Conservation (phyloP, 495 filamentous ascomycete species). For the Talaromyces adpressus region DNA sequence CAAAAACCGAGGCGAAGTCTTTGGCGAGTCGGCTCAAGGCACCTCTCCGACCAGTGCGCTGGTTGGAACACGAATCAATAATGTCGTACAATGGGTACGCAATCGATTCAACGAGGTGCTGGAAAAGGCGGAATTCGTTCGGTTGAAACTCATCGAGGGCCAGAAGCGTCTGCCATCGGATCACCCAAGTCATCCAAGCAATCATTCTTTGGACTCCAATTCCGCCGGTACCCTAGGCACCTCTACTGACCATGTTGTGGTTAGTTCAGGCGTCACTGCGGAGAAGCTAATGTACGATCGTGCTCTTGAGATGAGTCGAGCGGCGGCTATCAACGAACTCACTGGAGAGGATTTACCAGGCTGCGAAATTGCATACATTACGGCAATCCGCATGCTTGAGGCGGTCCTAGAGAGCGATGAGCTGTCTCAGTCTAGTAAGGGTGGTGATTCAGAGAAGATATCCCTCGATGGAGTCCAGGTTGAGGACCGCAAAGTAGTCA, state of each 20-base stretch:
- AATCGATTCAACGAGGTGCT: conserved; percentile 91
- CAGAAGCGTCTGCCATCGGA: conserved; percentile 77
- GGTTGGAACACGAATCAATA: conserved; percentile 75
- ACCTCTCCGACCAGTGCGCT: conserved; percentile 38
- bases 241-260: conserved; percentile 58
- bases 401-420: conserved; percentile 86
- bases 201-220: conserved; percentile 50
- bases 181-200: conserved; percentile 79
- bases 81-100: conserved; percentile 90
- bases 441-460: conserved; percentile 31
- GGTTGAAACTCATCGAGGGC: conserved; percentile 76
- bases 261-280: conserved; percentile 73
- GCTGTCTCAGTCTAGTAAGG: conserved; percentile 28
- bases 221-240: conserved; percentile 40
- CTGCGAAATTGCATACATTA: conserved; percentile 89
- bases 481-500: conserved; percentile 65
- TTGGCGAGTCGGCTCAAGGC: conserved; percentile 39
- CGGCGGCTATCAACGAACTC: conserved; percentile 91
- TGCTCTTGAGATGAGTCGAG: conserved; percentile 90
- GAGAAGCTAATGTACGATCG: conserved; percentile 98
- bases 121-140: conserved; percentile 89
- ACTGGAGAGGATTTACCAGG: conserved; percentile 81
- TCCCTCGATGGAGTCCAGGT: conserved; percentile 53
- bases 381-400: conserved; percentile 88
- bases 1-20: conserved; percentile 60